Conservation (phyloP, 2,329 filamentous ascomycete genomes). For the Penicillium sp. region DNA sequence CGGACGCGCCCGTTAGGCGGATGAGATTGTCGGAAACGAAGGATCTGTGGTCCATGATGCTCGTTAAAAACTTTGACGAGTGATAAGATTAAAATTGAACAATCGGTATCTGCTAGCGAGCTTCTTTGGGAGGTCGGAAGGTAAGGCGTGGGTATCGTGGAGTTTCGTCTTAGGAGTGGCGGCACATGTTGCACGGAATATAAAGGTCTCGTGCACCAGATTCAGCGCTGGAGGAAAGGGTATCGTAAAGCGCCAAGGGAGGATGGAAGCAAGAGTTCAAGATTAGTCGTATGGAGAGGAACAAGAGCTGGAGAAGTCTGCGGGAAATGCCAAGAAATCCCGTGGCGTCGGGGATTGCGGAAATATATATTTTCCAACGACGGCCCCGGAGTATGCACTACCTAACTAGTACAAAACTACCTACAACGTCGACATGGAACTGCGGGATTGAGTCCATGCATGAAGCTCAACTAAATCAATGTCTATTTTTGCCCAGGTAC, state of each 20-base stretch:
- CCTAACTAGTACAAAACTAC: no score
- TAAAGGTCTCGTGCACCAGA: neutral
- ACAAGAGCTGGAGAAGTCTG: constrained; percentile 9
- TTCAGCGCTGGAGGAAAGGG: neutral
- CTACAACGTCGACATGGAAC: no score
- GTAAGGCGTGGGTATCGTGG: neutral
- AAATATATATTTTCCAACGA: no score
- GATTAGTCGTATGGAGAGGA: no score
- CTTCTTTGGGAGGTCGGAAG: neutral
- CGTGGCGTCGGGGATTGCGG: constrained; percentile 10
- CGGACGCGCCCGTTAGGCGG: constrained; percentile 53
- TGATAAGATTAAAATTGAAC: neutral
- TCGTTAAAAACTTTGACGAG: neutral
- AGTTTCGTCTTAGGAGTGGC: neutral
- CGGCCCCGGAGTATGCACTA: no score
- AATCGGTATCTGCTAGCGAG: neutral
- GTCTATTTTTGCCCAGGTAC: no score
- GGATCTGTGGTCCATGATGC: constrained; percentile 39
- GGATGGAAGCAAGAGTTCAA: neutral
- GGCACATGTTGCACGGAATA: neutral
- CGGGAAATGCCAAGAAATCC: constrained; percentile 15
- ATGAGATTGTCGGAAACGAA: constrained; percentile 52
- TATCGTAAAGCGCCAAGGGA: neutral
- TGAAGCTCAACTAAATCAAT: no score
- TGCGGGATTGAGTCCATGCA: no score